Conservation (phyloP, 768 basidiomycete species). For the Naganishia vishniacii region DNA sequence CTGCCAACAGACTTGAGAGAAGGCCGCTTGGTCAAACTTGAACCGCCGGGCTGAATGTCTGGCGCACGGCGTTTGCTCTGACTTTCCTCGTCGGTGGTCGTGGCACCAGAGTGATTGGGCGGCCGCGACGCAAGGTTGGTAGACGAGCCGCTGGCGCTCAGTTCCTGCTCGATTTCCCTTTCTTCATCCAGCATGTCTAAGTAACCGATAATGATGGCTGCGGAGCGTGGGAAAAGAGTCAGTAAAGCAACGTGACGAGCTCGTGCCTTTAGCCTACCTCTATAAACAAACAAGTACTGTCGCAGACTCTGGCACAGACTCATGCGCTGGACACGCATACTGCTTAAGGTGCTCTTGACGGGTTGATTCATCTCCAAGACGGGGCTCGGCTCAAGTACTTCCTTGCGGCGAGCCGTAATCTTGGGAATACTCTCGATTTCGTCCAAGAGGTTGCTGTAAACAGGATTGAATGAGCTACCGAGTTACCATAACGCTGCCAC, state of each 20-base stretch:
- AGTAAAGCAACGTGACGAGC: not conserved
- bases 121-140: not conserved
- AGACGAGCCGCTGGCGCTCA: conserved; percentile 11
- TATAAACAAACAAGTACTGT: conserved; percentile 91
- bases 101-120: conserved; percentile 7
- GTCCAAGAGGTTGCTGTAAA: conserved; percentile 7
- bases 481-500: not conserved
- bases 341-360: conserved; percentile 73
- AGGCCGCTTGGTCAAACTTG: conserved; percentile 36
- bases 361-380: conserved; percentile 67
- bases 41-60: conserved; percentile 36
- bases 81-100: conserved; percentile 37
- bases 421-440: conserved; percentile 22
- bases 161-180: conserved; percentile 21
- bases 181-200: conserved; percentile 43
- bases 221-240: not conserved
- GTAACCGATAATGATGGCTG: conserved; percentile 43
- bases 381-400: conserved; percentile 50
- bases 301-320: conserved; percentile 87
- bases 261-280: conserved; percentile 48
- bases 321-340: conserved; percentile 95
- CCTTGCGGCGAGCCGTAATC: conserved; percentile 49
- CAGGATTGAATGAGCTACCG: too few relatives aligned
- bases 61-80: conserved; percentile 40
- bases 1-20: conserved; percentile 27